phyloP scores from a whole-genome alignment of 306 rosid species.

The Trifolium subterraneum region DNA sequence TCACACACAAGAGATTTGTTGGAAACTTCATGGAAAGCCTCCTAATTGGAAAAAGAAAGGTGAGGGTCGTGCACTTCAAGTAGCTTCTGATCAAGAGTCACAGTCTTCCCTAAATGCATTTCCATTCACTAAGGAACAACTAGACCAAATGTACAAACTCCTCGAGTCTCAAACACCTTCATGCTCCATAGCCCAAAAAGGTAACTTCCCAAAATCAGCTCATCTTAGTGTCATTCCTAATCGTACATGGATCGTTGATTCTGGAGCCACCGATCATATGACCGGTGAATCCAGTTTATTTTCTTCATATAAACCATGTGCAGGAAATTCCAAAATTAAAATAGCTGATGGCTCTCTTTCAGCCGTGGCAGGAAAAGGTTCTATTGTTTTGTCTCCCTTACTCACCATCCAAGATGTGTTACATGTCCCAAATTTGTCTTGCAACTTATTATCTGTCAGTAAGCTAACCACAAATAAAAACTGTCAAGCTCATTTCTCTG shows the following conservation, averaged over 20 bases:
- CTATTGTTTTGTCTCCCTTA: background rate
- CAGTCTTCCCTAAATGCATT: background rate
- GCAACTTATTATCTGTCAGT: background rate
- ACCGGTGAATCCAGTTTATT: background rate
- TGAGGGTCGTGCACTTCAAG: too few species aligned
- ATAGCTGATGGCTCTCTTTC: background rate
- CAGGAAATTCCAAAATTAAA: background rate
- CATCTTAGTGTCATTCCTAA: background rate
- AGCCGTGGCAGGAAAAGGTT: background rate
- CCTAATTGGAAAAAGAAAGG: too few species aligned
- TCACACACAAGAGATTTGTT: too few species aligned
- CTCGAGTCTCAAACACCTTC: background rate
- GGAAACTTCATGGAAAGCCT: too few species aligned
- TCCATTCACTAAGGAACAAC: background rate
- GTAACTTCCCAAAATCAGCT: background rate
- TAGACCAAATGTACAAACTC: background rate
- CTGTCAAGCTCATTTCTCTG: background rate
- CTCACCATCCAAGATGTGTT: background rate
- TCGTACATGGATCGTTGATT: background rate
- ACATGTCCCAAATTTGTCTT: background rate
- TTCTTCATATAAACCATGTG: too few species aligned
- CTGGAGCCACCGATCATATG: background rate
- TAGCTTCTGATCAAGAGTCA: background rate
- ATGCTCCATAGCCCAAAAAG: background rate
- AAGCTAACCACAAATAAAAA: background rate